Conservation (phyloP, 1,284 basidiomycete species). For the Naganishia cerealis region DNA sequence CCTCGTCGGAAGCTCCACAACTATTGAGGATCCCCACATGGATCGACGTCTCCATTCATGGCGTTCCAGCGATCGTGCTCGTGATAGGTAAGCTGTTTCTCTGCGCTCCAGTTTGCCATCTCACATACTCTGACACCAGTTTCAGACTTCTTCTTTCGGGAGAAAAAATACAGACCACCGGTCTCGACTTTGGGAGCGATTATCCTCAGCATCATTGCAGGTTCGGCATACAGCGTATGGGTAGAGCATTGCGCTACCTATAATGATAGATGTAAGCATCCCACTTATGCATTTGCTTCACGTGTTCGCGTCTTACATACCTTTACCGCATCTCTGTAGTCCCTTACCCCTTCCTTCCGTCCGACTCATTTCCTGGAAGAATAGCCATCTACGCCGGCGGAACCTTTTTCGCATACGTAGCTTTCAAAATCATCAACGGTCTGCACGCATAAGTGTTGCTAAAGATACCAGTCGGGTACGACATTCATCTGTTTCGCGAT, state of each 20-base stretch:
- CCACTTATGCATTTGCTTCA: slow-evolving; percentile 3
- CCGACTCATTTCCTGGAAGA: slow-evolving; percentile 55
- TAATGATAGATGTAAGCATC: slow-evolving; percentile 65
- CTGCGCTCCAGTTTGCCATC: too few species aligned
- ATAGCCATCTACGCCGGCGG: slow-evolving; percentile 64
- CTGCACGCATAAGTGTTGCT: slow-evolving; percentile 39
- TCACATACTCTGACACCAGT: not conserved
- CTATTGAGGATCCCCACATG: slow-evolving; percentile 62
- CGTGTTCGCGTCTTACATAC: not conserved
- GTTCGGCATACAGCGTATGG: slow-evolving; percentile 64
- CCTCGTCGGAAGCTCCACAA: slow-evolving; percentile 47
- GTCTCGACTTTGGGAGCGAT: slow-evolving; percentile 59
- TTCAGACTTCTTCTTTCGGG: slow-evolving; percentile 68
- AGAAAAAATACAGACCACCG: slow-evolving; percentile 61
- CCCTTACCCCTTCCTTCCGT: slow-evolving; percentile 72
- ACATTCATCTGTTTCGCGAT: not conserved
- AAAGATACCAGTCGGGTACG: not conserved
- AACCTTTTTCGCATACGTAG: slow-evolving; percentile 60
- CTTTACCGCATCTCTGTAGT: slow-evolving; percentile 55
- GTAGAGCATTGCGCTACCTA: slow-evolving; percentile 67
- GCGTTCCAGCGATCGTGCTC: slow-evolving; percentile 63
- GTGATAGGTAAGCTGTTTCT: slow-evolving; percentile 53
- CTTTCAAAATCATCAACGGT: slow-evolving; percentile 60
- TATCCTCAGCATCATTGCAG: slow-evolving; percentile 55
- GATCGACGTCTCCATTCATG: slow-evolving; percentile 66